These are phyloP conservation scores for Neurospora crassa DNA, from an alignment of 2,329 filamentous ascomycete species.

Conservation along the genomic window DNA sequence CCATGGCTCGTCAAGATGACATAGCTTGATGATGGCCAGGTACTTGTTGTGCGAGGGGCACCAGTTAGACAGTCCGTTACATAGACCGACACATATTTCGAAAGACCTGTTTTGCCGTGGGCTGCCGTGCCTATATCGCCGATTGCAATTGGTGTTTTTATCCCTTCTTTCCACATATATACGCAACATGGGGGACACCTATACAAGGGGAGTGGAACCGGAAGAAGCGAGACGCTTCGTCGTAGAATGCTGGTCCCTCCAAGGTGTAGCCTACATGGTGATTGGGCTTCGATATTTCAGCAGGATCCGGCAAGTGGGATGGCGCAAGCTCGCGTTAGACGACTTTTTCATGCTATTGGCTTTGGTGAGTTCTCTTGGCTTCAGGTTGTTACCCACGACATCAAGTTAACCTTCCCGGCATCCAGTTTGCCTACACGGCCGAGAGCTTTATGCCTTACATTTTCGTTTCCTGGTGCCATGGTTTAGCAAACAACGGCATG, in stretches of 20 bases:
- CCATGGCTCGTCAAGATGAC: background rate
- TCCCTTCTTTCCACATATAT: background rate
- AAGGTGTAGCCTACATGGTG: background rate
- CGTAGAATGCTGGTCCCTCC: background rate
- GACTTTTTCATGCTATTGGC: background rate
- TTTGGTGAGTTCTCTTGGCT: background rate
- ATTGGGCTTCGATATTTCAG: background rate
- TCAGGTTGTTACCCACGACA: background rate
- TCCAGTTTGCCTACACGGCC: conserved; percentile 14
- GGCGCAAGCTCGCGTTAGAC: background rate
- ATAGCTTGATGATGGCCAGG: background rate
- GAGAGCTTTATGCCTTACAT: conserved; percentile 22
- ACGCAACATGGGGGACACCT: background rate
- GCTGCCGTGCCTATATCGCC: background rate
- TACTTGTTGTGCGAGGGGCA: background rate
- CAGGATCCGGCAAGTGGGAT: background rate
- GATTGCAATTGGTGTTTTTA: background rate
- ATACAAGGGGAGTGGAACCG: background rate
- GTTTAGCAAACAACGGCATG: conserved; percentile 41
- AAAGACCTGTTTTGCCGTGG: background rate
- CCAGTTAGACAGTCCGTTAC: background rate
- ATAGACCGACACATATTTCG: background rate
- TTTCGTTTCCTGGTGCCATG: conserved; percentile 30
- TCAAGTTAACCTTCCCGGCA: background rate
- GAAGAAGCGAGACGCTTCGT: background rate